phyloP scores from a whole-genome alignment of 2,329 filamentous ascomycete genomes.

The Cryphonectria carpinicola region DNA sequence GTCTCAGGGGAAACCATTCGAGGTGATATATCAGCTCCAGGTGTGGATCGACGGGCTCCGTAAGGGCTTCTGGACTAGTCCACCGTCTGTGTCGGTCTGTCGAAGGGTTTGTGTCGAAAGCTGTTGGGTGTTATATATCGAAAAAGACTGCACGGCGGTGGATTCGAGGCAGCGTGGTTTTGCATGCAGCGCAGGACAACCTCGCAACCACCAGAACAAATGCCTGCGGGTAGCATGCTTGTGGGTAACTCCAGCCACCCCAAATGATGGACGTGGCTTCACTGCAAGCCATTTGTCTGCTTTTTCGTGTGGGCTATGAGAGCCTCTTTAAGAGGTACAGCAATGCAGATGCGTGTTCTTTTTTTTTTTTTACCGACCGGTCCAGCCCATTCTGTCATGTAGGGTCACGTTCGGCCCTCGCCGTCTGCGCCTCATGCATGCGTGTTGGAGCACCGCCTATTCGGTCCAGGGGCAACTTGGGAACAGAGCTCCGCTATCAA shows the following conservation, averaged over 20 bases:
- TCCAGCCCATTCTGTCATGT: not conserved
- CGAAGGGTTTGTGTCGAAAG: not conserved
- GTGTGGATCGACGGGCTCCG: not conserved
- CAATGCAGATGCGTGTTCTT: not conserved
- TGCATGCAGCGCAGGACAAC: not conserved
- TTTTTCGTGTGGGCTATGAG: not conserved
- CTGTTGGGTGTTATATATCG: not conserved
- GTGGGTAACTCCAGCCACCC: not conserved
- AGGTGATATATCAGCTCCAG: not conserved
- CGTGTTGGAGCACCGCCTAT: not conserved
- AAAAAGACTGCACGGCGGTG: not conserved
- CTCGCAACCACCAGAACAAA: not conserved
- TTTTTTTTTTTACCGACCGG: not conserved
- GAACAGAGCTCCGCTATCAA: not conserved
- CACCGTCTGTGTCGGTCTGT: not conserved
- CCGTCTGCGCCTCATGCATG: conserved; percentile 1
- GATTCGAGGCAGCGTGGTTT: not conserved
- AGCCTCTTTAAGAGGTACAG: not conserved
- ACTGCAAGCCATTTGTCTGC: not conserved
- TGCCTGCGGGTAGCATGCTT: not conserved
- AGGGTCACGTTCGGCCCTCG: not conserved
- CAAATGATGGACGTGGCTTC: not conserved
- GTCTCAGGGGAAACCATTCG: not conserved
- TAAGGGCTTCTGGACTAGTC: not conserved
- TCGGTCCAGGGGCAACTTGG: not conserved